phyloP scores from a whole-genome alignment of 2,329 filamentous ascomycete genomes.

The Ilyonectria mors-panacis region DNA sequence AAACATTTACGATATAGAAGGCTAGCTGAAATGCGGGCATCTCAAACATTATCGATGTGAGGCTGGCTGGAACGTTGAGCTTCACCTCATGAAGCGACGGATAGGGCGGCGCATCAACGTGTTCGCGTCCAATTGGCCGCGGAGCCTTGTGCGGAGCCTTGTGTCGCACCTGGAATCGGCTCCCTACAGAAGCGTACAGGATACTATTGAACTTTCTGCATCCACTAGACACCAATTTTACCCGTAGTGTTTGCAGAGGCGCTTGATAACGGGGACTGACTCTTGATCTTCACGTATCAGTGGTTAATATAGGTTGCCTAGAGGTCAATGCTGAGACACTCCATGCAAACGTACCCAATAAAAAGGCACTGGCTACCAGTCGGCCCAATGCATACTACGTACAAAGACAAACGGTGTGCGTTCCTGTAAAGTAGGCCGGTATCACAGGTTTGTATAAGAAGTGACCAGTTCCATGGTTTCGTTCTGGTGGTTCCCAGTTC shows the following conservation, averaged over 20 bases:
- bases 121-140: background rate
- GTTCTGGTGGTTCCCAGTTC: too few species aligned
- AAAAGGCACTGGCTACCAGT: background rate
- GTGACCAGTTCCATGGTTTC: background rate
- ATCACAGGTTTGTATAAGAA: background rate
- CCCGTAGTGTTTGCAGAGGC: too few species aligned
- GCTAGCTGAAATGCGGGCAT: background rate
- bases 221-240: background rate
- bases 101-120: background rate
- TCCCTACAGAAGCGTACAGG: background rate
- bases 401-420: background rate
- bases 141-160: background rate
- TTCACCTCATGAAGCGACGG: background rate
- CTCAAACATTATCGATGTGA: background rate
- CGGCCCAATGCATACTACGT: background rate
- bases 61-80: background rate
- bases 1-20: background rate
- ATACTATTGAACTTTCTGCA: background rate
- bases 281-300: background rate
- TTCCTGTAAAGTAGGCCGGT: background rate
- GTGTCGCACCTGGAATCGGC: background rate
- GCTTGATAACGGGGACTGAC: too few species aligned
- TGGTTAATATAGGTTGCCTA: background rate
- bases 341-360: background rate
- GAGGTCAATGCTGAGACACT: background rate